Evolutionary conservation across 139 green algal genomes (phyloP).

Genomic region (Eudorina sp.): DNA sequence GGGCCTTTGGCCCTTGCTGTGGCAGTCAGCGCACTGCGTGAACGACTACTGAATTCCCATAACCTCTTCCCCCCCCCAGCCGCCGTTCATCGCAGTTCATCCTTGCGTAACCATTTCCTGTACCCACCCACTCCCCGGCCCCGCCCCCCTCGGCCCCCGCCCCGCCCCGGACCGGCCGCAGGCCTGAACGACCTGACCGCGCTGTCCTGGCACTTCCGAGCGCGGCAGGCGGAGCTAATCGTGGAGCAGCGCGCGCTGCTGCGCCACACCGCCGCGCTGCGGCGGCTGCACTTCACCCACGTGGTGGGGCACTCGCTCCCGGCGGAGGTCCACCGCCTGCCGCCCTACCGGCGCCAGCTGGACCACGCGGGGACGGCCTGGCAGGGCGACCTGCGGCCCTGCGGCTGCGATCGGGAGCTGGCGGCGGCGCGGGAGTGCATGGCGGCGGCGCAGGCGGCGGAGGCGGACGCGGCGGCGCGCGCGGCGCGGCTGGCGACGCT

Average conservation of each 20-base stretch:
- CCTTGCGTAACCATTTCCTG: too few species aligned
- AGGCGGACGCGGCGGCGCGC: constrained; percentile 46
- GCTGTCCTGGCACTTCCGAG: constrained; percentile 42
- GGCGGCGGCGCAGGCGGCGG: constrained; percentile 44
- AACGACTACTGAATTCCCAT: neutral
- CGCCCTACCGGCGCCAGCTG: constrained; percentile 5
- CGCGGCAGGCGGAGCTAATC: constrained; percentile 14
- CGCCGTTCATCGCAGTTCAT: neutral
- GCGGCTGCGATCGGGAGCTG: constrained; percentile 44
- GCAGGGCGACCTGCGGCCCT: constrained; percentile 21
- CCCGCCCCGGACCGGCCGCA: neutral
- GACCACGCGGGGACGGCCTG: constrained; percentile 12
- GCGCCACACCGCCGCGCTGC: constrained; percentile 41
- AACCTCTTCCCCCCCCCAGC: neutral
- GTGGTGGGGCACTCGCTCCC: constrained; percentile 8
- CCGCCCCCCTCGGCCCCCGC: neutral
- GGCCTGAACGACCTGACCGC: constrained; percentile 12
- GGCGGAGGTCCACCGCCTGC: neutral
- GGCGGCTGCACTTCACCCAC: constrained; percentile 38
- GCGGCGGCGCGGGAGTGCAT: constrained; percentile 33
- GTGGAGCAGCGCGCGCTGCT: constrained; percentile 47
- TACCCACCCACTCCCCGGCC: neutral
- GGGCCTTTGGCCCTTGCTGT: too few species aligned
- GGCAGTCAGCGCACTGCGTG: too few species aligned
- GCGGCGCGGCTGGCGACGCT: constrained; percentile 31